These are phyloP conservation scores for Hypoxylon crocopeplum DNA, from an alignment of 495 filamentous ascomycete genomes.

Conservation along the genomic window DNA sequence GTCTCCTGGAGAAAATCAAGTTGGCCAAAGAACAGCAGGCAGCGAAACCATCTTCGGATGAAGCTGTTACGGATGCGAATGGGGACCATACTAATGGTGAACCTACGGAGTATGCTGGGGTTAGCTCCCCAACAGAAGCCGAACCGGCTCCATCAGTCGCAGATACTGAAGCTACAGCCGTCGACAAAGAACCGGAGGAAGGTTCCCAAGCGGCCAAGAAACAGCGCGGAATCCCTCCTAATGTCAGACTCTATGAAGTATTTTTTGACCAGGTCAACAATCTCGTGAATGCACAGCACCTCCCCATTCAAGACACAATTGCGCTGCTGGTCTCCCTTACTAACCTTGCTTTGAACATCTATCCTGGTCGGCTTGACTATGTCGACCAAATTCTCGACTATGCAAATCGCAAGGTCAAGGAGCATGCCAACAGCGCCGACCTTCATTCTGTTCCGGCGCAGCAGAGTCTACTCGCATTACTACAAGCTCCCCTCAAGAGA, in stretches of 20 bases:
- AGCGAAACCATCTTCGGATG: conserved; percentile 25
- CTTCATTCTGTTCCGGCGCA: conserved; percentile 88
- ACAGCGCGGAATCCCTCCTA: conserved; percentile 74
- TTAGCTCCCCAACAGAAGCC: conserved; percentile 43
- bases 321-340: conserved; percentile 89
- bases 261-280: conserved; percentile 97
- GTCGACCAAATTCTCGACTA: conserved; percentile 93
- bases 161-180: conserved; percentile 50
- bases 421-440: conserved; percentile 92
- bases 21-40: conserved; percentile 66
- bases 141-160: conserved; percentile 48
- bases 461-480: conserved; percentile 83
- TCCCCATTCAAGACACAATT: conserved; percentile 94
- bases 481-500: conserved; percentile 85
- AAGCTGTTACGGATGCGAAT: conserved; percentile 37
- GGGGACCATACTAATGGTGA: conserved; percentile 41
- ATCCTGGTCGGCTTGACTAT: conserved; percentile 90
- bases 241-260: conserved; percentile 93
- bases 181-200: conserved; percentile 45
- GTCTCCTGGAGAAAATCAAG: conserved; percentile 77
- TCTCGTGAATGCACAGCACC: conserved; percentile 84
- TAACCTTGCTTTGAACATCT: conserved; percentile 93
- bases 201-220: conserved; percentile 54
- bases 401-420: conserved; percentile 84
- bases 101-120: conserved; percentile 40